Evolutionary conservation across 2,329 filamentous ascomycete genomes (phyloP), one percentile per base, ranked within the genome.

Genomic region (Seiridium cupressi): DNA sequence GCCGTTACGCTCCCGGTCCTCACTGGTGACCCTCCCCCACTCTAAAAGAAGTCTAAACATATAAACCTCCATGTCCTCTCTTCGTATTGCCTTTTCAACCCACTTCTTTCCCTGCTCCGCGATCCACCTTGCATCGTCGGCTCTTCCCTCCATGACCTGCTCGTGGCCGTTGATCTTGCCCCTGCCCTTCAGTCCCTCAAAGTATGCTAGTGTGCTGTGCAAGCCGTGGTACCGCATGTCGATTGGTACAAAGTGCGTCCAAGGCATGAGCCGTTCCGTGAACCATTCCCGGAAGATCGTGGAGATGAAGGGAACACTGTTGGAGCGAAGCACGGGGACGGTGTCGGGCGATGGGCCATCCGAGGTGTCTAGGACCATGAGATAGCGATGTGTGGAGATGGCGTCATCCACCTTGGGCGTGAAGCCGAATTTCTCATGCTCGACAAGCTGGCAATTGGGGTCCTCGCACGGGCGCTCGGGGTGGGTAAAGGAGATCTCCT

Each of bases 241-340:
- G 13, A 93, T 75, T 7, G 92, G 92, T 1, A 94, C 88, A 67
- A 92, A 95, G 71, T 96, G 91, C 49, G 88, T 77, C 91, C 91
- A 96, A 0, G 91, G 85, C 60, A 81, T 83, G 13, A 95, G 74
- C 5, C 92, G 84, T 55, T 88, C 86, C 61, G 91, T 89, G 73
- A 89, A 91, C 92, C 92, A 96, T 69, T 92, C 87, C 32, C 86
- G 83, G 73, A 93, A 94, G 5, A 94, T 79, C 0, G 87, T 87
- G 1, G 86, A 84, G 64, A 92, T 81, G 69, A 95, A 85, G 0
- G 90, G 90, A 4, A 93, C 79, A 53, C 83, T 88, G 63, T 78
- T 78, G 13, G 89, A 91, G 51, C 84, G 83, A 4, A 95, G 72
- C 60, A 89, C 87, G 0, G 84, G 82, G 8, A 91, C 73, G 64